phyloP scores from a whole-genome alignment of 1,284 basidiomycete species.

The Marasmius oreades region DNA sequence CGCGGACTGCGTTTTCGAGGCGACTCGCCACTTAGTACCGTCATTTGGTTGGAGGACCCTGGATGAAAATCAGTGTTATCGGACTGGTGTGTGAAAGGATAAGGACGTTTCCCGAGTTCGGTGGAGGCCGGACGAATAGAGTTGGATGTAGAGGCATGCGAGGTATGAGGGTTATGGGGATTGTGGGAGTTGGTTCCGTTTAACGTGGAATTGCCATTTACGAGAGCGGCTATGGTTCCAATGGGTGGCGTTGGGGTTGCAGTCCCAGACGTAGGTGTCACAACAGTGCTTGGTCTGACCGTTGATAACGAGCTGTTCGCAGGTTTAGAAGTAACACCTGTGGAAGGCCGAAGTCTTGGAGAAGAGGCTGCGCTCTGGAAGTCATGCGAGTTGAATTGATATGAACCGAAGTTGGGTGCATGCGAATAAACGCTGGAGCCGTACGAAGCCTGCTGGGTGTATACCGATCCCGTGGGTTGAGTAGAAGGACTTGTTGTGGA shows the following conservation, averaged over 20 bases:
- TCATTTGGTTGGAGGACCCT: not conserved
- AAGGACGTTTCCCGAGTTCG: conserved; percentile 1
- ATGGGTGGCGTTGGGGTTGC: not conserved
- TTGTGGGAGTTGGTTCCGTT: not conserved
- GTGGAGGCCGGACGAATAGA: not conserved
- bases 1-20: conserved; percentile 32
- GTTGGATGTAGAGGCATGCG: not conserved
- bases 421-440: not conserved
- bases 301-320: not conserved
- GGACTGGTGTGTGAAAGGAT: not conserved
- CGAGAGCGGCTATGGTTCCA: not conserved
- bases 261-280: not conserved
- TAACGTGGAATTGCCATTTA: not conserved
- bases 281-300: conserved; percentile 13
- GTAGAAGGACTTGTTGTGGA: not conserved
- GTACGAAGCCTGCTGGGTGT: not conserved
- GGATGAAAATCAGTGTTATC: not conserved
- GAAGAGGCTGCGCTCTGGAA: not conserved
- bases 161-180: not conserved
- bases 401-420: not conserved
- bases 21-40: not conserved
- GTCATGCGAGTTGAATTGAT: not conserved
- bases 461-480: not conserved
- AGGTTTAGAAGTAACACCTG: not conserved
- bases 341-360: conserved; percentile 3